phyloP scores from a whole-genome alignment of 176 grass and related monocot species.

The Leersia perrieri region DNA sequence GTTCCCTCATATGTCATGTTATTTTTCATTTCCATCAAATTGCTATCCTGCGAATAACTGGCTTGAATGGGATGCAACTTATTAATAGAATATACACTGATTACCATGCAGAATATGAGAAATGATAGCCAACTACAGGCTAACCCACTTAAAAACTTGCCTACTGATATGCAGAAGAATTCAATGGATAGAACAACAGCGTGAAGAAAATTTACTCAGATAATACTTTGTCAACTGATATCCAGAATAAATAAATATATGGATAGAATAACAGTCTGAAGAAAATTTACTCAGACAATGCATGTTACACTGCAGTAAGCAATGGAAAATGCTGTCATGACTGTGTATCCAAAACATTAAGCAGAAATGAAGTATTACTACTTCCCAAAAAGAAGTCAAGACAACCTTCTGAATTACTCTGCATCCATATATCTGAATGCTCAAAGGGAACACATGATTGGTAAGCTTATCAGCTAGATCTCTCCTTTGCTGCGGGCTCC shows the following conservation, averaged over 20 bases:
- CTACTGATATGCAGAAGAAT: not conserved
- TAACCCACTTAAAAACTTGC: not conserved
- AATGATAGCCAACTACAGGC: not conserved
- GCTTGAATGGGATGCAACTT: not conserved
- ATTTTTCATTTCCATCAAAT: not conserved
- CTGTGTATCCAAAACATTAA: not conserved
- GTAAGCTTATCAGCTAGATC: conserved; percentile 73
- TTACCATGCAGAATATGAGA: not conserved
- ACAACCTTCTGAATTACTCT: conserved; percentile 95
- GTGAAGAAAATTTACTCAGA: not conserved
- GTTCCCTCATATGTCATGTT: not conserved
- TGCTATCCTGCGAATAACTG: not conserved
- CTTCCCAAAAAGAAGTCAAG: conserved; percentile 14
- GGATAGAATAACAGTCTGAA: not conserved
- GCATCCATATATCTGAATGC: conserved; percentile 97
- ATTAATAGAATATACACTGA: not conserved
- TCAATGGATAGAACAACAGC: not conserved
- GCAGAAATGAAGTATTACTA: conserved; percentile 8
- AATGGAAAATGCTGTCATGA: not conserved
- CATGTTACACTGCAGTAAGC: not conserved
- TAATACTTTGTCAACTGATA: not conserved
- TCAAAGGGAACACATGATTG: conserved; percentile 69
- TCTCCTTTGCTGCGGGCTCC: conserved; percentile 68
- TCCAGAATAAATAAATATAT: not conserved
- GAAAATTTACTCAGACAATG: not conserved